Percentiles rank a stretch among this genome's conserved stretches.
Conservation (phyloP, 2,329 filamentous ascomycete species). For the Fusarium redolens region DNA sequence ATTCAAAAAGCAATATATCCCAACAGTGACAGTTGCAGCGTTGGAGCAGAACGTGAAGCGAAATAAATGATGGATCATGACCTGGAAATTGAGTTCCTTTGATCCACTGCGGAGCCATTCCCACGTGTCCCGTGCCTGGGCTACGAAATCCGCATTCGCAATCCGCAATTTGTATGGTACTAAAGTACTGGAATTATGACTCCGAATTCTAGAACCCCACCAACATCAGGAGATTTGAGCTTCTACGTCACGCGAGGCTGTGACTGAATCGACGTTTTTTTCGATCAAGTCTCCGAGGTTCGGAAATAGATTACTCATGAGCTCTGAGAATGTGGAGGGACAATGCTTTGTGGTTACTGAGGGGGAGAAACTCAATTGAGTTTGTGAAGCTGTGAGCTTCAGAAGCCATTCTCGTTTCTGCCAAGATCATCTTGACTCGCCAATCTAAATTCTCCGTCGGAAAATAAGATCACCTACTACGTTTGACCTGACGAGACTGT, state of each 20-base stretch:
- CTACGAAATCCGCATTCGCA: background rate
- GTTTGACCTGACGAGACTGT: background rate
- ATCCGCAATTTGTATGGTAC: background rate
- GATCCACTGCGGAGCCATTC: background rate
- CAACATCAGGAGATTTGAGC: conserved; percentile 15
- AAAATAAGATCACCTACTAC: background rate
- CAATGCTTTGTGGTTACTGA: background rate
- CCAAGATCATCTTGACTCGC: background rate
- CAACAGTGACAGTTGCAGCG: background rate
- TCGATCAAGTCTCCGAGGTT: background rate
- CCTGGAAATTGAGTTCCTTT: conserved; percentile 8
- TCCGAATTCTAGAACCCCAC: conserved; percentile 6
- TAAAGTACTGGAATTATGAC: background rate
- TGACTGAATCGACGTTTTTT: background rate
- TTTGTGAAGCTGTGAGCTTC: background rate
- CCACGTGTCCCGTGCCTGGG: background rate
- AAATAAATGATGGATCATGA: background rate
- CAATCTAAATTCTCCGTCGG: background rate
- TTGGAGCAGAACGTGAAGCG: background rate
- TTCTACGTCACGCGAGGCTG: conserved; percentile 12
- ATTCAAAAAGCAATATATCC: background rate
- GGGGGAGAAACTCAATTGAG: background rate
- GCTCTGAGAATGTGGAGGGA: no score
- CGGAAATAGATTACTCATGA: background rate
- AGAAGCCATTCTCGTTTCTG: background rate